Evolutionary conservation across 1,139 yeast genomes (phyloP).

Genomic region (Candida neerlandica): DNA sequence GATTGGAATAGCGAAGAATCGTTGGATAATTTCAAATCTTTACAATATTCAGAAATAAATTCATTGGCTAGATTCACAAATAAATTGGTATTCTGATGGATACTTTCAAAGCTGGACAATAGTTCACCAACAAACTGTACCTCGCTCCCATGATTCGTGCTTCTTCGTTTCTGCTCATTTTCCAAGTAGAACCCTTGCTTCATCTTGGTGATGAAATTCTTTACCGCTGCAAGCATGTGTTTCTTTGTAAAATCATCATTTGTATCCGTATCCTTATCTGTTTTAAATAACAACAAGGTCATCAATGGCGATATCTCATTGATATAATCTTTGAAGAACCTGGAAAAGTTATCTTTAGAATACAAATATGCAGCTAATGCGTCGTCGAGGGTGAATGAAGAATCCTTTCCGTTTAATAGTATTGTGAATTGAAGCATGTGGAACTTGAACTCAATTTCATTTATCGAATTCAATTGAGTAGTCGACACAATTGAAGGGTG

Average conservation of each 20-base stretch:
- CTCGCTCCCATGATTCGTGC: conserved; percentile 24
- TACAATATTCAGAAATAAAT: conserved; percentile 70
- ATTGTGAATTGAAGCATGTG: conserved; percentile 61
- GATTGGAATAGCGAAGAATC: conserved; percentile 74
- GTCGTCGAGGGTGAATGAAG: conserved; percentile 22
- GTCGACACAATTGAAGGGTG: neutral
- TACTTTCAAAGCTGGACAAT: conserved; percentile 39
- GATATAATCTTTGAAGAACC: conserved; percentile 40
- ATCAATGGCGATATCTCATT: conserved; percentile 57
- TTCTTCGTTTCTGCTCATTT: conserved; percentile 16
- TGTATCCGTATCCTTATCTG: conserved; percentile 17
- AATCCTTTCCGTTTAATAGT: conserved; percentile 33
- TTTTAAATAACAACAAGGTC: conserved; percentile 46
- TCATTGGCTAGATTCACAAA: conserved; percentile 46
- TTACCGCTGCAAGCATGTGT: conserved; percentile 22
- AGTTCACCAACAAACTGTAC: conserved; percentile 45
- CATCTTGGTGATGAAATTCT: conserved; percentile 29
- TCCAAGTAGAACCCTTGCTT: conserved; percentile 27
- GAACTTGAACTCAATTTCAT: conserved; percentile 57
- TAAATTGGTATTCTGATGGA: conserved; percentile 33
- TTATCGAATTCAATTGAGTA: conserved; percentile 8
- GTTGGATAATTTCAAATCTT: conserved; percentile 60
- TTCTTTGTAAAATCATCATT: conserved; percentile 22
- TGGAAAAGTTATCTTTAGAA: conserved; percentile 55
- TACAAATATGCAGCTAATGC: conserved; percentile 54